phyloP scores from a whole-genome alignment of 768 basidiomycete species.

The Chalciporus chontae region DNA sequence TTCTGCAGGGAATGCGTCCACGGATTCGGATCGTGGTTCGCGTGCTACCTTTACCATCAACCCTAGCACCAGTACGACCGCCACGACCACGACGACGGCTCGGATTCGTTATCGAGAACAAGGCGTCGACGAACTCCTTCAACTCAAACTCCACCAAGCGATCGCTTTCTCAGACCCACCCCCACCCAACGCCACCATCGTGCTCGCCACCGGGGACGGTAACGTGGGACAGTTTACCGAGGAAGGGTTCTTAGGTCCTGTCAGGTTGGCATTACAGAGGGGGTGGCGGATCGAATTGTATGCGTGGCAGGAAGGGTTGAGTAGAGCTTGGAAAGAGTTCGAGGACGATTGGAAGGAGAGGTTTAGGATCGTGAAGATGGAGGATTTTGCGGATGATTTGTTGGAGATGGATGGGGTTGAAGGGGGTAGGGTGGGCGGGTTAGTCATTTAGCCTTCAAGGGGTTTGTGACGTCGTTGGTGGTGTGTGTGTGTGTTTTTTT shows the following conservation, averaged over 20 bases:
- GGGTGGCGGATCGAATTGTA: conserved; percentile 97
- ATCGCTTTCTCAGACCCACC: conserved; percentile 68
- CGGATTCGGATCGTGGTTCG: conserved; percentile 25
- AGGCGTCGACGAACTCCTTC: conserved; percentile 92
- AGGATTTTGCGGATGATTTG: conserved; percentile 60
- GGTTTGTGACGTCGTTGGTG: too few relatives aligned
- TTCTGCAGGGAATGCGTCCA: conserved; percentile 21
- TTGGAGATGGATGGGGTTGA: conserved; percentile 39
- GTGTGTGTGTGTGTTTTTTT: too few relatives aligned
- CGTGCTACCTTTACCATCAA: conserved; percentile 1
- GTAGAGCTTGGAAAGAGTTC: conserved; percentile 77
- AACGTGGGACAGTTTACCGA: conserved; percentile 91
- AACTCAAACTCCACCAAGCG: conserved; percentile 88
- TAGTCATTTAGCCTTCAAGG: too few relatives aligned
- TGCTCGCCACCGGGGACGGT: conserved; percentile 92
- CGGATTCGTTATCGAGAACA: conserved; percentile 79
- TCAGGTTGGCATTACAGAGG: conserved; percentile 77
- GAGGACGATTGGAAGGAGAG: conserved; percentile 37
- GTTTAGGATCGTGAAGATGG: conserved; percentile 61
- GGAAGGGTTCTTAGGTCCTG: conserved; percentile 88
- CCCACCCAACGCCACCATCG: conserved; percentile 68
- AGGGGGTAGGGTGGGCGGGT: too few relatives aligned
- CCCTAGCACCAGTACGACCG: too few relatives aligned
- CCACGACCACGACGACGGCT: conserved; percentile 16
- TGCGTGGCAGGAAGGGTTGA: conserved; percentile 84